These are phyloP conservation scores for Xylogone sp. DNA, from an alignment of 2,329 filamentous ascomycete species.

Conservation along the genomic window DNA sequence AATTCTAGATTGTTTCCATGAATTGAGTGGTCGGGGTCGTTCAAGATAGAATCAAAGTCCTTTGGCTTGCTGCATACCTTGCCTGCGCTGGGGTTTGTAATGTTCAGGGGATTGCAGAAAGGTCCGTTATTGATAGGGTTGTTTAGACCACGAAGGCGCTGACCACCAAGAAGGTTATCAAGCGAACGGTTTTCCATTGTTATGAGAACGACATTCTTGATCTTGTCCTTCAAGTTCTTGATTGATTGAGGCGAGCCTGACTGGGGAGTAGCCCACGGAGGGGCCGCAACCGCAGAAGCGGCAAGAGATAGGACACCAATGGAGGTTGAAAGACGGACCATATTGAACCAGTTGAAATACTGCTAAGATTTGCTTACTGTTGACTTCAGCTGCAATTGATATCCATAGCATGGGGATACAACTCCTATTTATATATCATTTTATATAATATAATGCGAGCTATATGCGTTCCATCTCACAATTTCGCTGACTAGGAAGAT, in stretches of 20 bases:
- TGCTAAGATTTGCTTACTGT: not conserved
- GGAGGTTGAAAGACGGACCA: not conserved
- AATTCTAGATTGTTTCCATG: constrained; percentile 41
- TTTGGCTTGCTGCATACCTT: constrained; percentile 29
- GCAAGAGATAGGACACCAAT: constrained; percentile 3
- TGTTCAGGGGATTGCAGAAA: constrained; percentile 37
- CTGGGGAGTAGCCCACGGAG: constrained; percentile 1
- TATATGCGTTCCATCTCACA: no score
- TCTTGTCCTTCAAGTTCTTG: constrained; percentile 30
- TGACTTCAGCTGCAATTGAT: not conserved
- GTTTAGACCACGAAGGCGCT: constrained; percentile 33
- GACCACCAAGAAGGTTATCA: constrained; percentile 40
- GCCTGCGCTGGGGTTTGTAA: constrained; percentile 26
- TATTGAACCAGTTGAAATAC: not conserved
- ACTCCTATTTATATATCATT: not conserved
- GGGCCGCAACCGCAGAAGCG: constrained; percentile 1
- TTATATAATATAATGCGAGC: no score
- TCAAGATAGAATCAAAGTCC: constrained; percentile 36
- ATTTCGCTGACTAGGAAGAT: no score
- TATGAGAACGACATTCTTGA: constrained; percentile 33
- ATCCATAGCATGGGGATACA: not conserved
- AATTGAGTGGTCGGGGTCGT: constrained; percentile 39
- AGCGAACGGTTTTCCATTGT: constrained; percentile 42
- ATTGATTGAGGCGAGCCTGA: constrained; percentile 27
- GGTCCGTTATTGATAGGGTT: constrained; percentile 39